phyloP scores from a whole-genome alignment of 2,329 filamentous ascomycete genomes.

The Fusarium subtropicale region DNA sequence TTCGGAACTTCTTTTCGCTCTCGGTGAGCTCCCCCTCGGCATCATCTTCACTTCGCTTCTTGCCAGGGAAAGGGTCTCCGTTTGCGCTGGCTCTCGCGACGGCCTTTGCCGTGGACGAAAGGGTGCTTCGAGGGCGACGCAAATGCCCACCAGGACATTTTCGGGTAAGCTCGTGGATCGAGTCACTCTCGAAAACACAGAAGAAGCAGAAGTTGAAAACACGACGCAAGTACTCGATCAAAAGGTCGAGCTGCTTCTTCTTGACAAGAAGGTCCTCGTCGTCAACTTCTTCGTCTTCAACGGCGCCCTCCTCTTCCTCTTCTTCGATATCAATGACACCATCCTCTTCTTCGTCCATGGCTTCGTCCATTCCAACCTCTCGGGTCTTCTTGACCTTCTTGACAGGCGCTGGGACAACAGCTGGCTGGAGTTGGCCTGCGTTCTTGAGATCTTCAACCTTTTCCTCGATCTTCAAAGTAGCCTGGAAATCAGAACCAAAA shows the following conservation, averaged over 20 bases:
- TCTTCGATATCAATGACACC: slow-evolving; percentile 73
- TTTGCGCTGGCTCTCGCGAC: slow-evolving; percentile 87
- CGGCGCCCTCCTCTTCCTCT: slow-evolving; percentile 73
- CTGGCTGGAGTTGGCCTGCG: slow-evolving; percentile 80
- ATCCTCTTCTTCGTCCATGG: slow-evolving; percentile 72
- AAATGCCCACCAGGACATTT: slow-evolving; percentile 99
- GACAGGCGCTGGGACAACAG: slow-evolving; percentile 60
- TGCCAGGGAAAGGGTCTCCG: slow-evolving; percentile 85
- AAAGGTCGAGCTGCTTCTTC: slow-evolving; percentile 96
- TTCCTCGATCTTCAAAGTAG: slow-evolving; percentile 83
- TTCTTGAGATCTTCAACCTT: slow-evolving; percentile 83
- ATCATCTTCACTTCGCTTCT: slow-evolving; percentile 76
- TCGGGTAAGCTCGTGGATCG: slow-evolving; percentile 91
- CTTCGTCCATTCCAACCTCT: slow-evolving; percentile 70
- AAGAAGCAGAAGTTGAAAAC: slow-evolving; percentile 99
- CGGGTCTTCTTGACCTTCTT: slow-evolving; percentile 73
- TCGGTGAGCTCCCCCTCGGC: slow-evolving; percentile 62
- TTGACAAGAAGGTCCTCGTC: slow-evolving; percentile 89
- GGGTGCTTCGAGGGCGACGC: slow-evolving; percentile 85
- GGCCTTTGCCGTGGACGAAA: slow-evolving; percentile 84
- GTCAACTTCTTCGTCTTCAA: slow-evolving; percentile 87
- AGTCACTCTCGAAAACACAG: slow-evolving; percentile 98
- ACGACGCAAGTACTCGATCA: slow-evolving; percentile 95
- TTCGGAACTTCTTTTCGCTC: slow-evolving; percentile 79
- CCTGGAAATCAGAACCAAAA: slow-evolving; percentile 81